Conservation (phyloP, 1,284 basidiomycete genomes). For the Sanghuangporus baumii region DNA sequence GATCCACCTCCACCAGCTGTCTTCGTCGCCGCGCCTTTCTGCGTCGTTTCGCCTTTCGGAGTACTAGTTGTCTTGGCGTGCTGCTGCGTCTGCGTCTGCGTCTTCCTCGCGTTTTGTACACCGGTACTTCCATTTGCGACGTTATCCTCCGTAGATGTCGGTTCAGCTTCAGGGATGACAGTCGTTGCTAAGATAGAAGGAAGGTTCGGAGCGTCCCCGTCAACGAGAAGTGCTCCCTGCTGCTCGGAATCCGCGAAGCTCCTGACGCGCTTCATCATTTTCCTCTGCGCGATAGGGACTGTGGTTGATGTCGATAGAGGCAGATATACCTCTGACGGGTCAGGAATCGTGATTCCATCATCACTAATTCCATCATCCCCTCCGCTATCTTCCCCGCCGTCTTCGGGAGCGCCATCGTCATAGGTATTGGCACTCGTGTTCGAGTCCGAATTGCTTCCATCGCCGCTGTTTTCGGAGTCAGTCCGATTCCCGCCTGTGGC, state of each 20-base stretch:
- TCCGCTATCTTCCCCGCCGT: not conserved
- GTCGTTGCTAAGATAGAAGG: not conserved
- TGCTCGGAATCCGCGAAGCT: not conserved
- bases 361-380: not conserved
- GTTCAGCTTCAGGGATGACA: conserved; percentile 20
- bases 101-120: conserved; percentile 17
- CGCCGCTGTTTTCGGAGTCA: not conserved
- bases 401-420: not conserved
- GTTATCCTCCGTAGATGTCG: conserved; percentile 23
- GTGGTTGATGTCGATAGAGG: not conserved
- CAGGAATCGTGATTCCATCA: not conserved
- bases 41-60: conserved; percentile 4
- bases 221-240: not conserved
- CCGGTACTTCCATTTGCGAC: conserved; percentile 7
- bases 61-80: conserved; percentile 17
- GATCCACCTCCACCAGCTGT: conserved; percentile 12
- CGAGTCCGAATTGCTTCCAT: not conserved
- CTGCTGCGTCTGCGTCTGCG: conserved; percentile 24
- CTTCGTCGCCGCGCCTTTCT: conserved; percentile 10
- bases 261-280: conserved; percentile 9
- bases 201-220: not conserved
- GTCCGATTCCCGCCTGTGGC: conserved; percentile 14
- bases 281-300: conserved; percentile 7
- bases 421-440: not conserved
- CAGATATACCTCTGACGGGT: not conserved